These are phyloP conservation scores for Fusarium circinatum DNA, from an alignment of 2,329 filamentous ascomycete species.

Conservation along the genomic window DNA sequence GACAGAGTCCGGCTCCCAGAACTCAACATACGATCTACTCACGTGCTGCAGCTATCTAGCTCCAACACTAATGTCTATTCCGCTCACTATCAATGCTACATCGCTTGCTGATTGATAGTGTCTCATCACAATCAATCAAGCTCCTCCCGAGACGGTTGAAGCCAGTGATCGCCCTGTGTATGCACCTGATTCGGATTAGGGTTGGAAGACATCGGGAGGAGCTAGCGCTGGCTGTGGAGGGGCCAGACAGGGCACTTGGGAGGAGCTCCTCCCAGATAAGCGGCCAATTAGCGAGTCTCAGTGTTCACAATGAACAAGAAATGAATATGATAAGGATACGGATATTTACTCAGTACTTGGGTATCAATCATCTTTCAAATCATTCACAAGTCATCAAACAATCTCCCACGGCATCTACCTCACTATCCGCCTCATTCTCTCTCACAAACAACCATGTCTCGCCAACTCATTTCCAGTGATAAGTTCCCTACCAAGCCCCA, in stretches of 20 bases:
- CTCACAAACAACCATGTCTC: slow-evolving; percentile 51
- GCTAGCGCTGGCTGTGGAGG: slow-evolving; percentile 1
- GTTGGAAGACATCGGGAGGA: slow-evolving; percentile 8
- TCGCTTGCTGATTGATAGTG: not conserved
- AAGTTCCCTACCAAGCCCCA: slow-evolving; percentile 59
- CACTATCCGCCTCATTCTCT: not conserved
- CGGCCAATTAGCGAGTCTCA: not conserved
- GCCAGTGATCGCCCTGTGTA: not conserved
- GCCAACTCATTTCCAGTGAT: slow-evolving; percentile 57
- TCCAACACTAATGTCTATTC: too few species aligned
- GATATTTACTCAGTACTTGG: not conserved
- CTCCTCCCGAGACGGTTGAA: not conserved
- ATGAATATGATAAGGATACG: not conserved
- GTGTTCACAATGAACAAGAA: not conserved
- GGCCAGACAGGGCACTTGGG: not conserved
- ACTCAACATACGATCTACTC: not conserved
- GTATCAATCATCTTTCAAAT: not conserved
- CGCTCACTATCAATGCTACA: fast-evolving
- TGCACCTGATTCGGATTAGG: not conserved
- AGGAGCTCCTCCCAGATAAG: slow-evolving; percentile 22
- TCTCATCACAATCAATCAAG: not conserved
- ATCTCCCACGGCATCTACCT: not conserved
- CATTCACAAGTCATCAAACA: not conserved
- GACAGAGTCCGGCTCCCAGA: not conserved
- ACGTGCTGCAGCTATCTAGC: not conserved